Evolutionary conservation across 257 asterid genomes (phyloP).

Genomic region (Scutellaria minor): DNA sequence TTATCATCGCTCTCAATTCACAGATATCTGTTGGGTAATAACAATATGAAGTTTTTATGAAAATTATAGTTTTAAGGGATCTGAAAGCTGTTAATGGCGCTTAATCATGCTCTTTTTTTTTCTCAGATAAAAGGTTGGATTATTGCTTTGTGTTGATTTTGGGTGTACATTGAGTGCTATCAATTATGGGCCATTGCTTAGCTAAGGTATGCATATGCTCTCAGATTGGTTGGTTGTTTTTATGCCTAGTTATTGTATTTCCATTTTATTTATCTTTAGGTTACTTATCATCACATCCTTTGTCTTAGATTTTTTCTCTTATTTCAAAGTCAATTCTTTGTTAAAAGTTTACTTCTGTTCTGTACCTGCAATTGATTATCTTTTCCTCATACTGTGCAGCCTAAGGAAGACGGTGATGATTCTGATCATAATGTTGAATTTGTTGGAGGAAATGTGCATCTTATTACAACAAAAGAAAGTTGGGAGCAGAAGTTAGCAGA

Average conservation of each 20-base stretch:
- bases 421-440: constrained; percentile 61
- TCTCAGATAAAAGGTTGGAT: constrained; percentile 25
- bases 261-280: constrained; percentile 5
- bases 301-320: not conserved
- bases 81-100: constrained; percentile 15
- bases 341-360: not conserved
- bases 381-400: constrained; percentile 36
- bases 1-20: not conserved
- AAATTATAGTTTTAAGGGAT: constrained; percentile 1
- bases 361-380: not conserved
- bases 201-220: constrained; percentile 43
- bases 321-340: not conserved
- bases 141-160: constrained; percentile 17
- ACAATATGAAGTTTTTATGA: not conserved
- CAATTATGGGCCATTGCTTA: constrained; percentile 53
- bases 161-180: constrained; percentile 1
- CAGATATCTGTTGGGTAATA: not conserved
- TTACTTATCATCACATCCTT: not conserved
- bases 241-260: constrained; percentile 12
- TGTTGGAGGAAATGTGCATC: constrained; percentile 88
- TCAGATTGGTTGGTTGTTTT: not conserved
- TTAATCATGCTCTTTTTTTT: constrained; percentile 12
- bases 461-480: constrained; percentile 70
- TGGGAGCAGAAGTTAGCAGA: constrained; percentile 86
- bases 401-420: constrained; percentile 48